These are phyloP conservation scores for Cicer pinnatifidum DNA, from an alignment of 306 rosid genomes.

Conservation along the genomic window DNA sequence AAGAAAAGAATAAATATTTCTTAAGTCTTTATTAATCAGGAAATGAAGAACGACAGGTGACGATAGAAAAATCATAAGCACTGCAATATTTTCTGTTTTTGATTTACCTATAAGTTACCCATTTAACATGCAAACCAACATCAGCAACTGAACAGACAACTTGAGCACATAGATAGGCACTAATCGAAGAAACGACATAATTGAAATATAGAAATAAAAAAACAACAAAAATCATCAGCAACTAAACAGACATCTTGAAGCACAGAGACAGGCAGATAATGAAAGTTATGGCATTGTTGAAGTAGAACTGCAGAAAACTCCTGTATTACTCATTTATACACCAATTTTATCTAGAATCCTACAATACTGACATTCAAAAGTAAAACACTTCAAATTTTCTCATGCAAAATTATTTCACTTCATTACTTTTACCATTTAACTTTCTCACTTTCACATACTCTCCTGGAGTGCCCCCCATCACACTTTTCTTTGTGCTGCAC, in stretches of 20 bases:
- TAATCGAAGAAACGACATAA: neutral
- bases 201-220: neutral
- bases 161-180: constrained; percentile 27
- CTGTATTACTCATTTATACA: neutral
- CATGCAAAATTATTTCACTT: neutral
- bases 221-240: neutral
- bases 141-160: neutral
- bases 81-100: constrained; percentile 9
- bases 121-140: constrained; percentile 13
- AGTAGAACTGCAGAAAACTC: neutral
- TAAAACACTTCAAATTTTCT: neutral
- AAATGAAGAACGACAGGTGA: constrained; percentile 20
- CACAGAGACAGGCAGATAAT: constrained; percentile 11
- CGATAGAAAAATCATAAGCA: constrained; percentile 21
- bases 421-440: neutral
- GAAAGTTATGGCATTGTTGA: neutral
- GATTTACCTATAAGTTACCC: neutral
- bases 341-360: neutral
- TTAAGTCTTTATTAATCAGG: constrained; percentile 4
- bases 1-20: neutral
- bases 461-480: constrained; percentile 12
- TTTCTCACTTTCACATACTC: constrained; percentile 18
- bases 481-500: constrained; percentile 11
- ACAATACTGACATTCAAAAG: no score
- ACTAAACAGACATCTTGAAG: constrained; percentile 19